Evolutionary conservation across 2,329 filamentous ascomycete species (phyloP), one percentile per base, ranked within the genome.

Genomic region (Aspergillus arachidicola): DNA sequence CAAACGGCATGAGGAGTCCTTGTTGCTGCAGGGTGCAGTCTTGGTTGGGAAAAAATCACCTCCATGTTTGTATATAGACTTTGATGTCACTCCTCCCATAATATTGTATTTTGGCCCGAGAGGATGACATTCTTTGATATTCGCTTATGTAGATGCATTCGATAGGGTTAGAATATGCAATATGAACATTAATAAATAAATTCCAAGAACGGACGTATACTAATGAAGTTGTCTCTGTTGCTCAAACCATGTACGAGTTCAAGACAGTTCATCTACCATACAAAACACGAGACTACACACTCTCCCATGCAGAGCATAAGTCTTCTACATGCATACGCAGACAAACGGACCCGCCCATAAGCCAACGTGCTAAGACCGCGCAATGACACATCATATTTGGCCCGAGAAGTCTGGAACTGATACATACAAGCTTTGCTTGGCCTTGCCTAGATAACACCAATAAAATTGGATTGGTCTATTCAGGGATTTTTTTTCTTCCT

Each of bases 31-130:
- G 55, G 60, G 57, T 64, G 64, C 63, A 62, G 64, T 61, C 65
- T 69, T 67, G 56, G 64, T 59, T 65, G 66, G 63, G 65, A 64
- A 67, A 67, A 65, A 67, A 62, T 43, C 61, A 64, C 62, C 64
- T 38, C 60, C 55, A 62, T 68, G 64, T 68, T 73, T 77, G 73
- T 74, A 76, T 76, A 77, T 77, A 77, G 73, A 77, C 69, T 62
- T 70, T 70, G 63, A 59, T 64, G 64, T 58, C 50, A 51, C 32
- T 64, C 62, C 59, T 57, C 62, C 61, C 60, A 48, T 67, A 64
- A 65, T 67, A 62, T 53, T 60, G 54, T 69, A 54, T 68, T 66
- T 70, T 63, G 63, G 61, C 66, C 64, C 66, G 68, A 66, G 64
- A 56, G 65, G 62, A 58, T 63, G 71, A 71, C 67, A 66, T 64